Percentiles rank a stretch among this genome's conserved stretches.
Conservation (phyloP, 805 yeast species). For the Saitoella complicata region DNA sequence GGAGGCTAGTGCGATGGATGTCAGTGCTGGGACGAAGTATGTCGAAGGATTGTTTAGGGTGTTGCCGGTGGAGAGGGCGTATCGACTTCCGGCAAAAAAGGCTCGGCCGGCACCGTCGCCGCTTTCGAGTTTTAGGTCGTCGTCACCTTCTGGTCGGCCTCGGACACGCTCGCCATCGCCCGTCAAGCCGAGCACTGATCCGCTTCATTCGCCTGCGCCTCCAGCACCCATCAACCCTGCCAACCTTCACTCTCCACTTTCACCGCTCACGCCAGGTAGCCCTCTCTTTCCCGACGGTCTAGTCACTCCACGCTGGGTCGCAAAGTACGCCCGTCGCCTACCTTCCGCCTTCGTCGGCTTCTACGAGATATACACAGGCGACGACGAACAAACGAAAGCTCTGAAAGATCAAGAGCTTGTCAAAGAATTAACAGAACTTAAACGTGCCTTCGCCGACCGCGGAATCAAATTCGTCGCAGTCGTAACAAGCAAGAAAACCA, state of each 20-base stretch:
- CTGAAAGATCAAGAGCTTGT: conserved; percentile 21
- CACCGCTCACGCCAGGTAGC: conserved; percentile 31
- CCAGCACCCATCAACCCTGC: conserved; percentile 2
- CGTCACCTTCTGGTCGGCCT: too few species aligned
- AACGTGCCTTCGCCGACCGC: conserved; percentile 18
- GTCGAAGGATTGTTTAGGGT: not conserved
- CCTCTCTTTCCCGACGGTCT: conserved; percentile 27
- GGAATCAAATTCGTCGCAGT: conserved; percentile 24
- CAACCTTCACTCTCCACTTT: conserved; percentile 20
- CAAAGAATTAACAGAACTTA: conserved; percentile 24
- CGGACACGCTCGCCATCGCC: too few species aligned
- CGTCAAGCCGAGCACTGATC: too few species aligned
- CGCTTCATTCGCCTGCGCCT: conserved; percentile 3
- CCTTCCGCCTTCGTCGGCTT: conserved; percentile 35
- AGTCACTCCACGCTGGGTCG: conserved; percentile 34
- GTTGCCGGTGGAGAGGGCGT: conserved; percentile 2
- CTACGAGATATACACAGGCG: conserved; percentile 24
- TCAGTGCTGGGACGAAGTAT: not conserved
- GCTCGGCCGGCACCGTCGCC: conserved; percentile 8
- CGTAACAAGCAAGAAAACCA: conserved; percentile 19
- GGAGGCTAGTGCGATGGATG: not conserved
- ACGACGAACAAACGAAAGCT: conserved; percentile 13
- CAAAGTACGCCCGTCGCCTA: conserved; percentile 31
- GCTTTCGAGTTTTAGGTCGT: not conserved
- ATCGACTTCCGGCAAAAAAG: conserved; percentile 8